Evolutionary conservation across 2,329 filamentous ascomycete species (phyloP), one percentile per base, ranked within the genome.

Genomic region (Botrytis elliptica): DNA sequence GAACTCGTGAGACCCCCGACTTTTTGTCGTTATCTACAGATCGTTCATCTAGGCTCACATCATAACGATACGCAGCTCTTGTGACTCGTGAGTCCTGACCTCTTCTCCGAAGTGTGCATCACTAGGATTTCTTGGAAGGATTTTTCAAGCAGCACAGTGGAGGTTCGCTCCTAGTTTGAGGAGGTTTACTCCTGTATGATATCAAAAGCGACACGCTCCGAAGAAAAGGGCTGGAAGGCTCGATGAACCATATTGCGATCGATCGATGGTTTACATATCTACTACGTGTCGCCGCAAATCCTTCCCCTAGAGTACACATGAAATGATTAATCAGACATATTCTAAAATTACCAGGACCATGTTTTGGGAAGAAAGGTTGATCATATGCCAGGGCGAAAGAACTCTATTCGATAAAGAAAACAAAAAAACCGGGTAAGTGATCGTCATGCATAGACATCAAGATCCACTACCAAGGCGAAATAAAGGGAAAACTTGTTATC

Each of bases 401-500:
- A 64, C 9, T 10, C 10, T 33, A 57, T 55, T 55, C 25, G 46
- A 55, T 9, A 29, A 42, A 68, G 36, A 40, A 55, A 22, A 8
- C 2, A 2, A 29, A 57, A 68, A 57, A 55, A 55, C 25, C 25
- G 65, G 65, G 3, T 16, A 57, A 57, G 10, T 68, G 66, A 68
- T 68, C 66, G 22, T 68, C 65, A n/a, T 29, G 65, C 49, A 29
- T 29, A 46, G 5, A 42, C 29, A 46, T 18, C 12, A 8, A 46
- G 29, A 36, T 65, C 63, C 63, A 55, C 49, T 29, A 40, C 49
- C 66, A 68, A 57, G 36, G 36, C 36, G 66, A 42, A 68, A 68
- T n/a, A 57, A 68, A 52, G 38, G 38, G n/a, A 57, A 68, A 68
- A 57, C 66, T 68, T 68, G 66, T 40, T 68, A 57, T 55, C 36